These are phyloP conservation scores for Saturnispora sekii DNA, from an alignment of 805 yeast genomes.

Conservation along the genomic window DNA sequence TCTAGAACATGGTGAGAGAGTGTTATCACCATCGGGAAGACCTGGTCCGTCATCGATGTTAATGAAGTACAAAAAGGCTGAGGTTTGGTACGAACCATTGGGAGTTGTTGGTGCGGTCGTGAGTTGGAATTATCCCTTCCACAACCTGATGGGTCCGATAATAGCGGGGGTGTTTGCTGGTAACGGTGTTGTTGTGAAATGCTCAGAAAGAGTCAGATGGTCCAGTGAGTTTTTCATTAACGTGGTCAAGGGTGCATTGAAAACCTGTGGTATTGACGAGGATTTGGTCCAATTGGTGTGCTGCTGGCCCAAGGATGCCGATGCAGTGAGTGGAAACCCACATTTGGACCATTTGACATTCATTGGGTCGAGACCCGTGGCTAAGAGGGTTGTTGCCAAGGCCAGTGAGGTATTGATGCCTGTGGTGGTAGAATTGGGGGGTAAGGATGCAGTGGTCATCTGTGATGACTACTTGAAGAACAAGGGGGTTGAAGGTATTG, in stretches of 20 bases:
- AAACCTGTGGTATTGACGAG: constrained; percentile 66
- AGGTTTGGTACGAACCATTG: constrained; percentile 87
- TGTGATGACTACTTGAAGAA: constrained; percentile 65
- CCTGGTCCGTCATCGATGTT: constrained; percentile 83
- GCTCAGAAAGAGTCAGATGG: constrained; percentile 96
- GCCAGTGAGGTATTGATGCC: constrained; percentile 89
- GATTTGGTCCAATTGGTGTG: constrained; percentile 80
- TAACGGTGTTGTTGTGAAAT: constrained; percentile 81
- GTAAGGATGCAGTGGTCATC: constrained; percentile 86
- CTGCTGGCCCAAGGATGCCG: constrained; percentile 81
- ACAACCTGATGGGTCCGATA: constrained; percentile 86
- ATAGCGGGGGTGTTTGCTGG: constrained; percentile 87
- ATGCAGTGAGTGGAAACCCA: constrained; percentile 74
- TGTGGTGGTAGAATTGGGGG: constrained; percentile 92
- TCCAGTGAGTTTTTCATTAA: constrained; percentile 72
- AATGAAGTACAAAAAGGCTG: constrained; percentile 86
- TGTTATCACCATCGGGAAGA: constrained; percentile 60
- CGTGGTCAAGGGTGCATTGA: constrained; percentile 62
- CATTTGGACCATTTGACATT: constrained; percentile 83
- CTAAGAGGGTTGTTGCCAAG: constrained; percentile 73
- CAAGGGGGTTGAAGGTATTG: constrained; percentile 36
- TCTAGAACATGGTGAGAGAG: constrained; percentile 66
- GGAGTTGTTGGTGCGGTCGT: constrained; percentile 85
- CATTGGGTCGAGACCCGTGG: constrained; percentile 93
- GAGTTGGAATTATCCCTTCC: constrained; percentile 97